Evolutionary conservation across 1,284 basidiomycete species (phyloP).

Genomic region (Leccinum griseonigrum): DNA sequence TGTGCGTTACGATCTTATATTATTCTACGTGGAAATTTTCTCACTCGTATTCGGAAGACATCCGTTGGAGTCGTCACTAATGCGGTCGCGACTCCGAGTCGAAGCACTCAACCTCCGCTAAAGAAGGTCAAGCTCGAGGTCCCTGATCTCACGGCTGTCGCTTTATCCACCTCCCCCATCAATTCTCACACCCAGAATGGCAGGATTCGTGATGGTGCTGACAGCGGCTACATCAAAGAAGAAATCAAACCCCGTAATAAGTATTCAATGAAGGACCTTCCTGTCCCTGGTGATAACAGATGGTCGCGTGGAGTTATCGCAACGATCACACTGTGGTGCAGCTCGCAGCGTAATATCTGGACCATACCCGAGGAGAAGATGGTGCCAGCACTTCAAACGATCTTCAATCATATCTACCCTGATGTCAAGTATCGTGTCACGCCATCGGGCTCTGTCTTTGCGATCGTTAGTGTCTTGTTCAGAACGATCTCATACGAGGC

Average conservation of each 20-base stretch:
- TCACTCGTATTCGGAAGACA: not conserved
- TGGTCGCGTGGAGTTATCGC: not conserved
- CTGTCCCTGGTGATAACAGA: not conserved
- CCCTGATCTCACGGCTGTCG: not conserved
- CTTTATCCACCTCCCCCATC: not conserved
- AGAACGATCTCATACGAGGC: not conserved
- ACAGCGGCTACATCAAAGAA: not conserved
- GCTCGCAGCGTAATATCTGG: not conserved
- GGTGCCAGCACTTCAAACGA: not conserved
- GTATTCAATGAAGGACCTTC: slow-evolving; percentile 2
- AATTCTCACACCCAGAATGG: not conserved
- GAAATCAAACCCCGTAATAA: not conserved
- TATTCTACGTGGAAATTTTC: not conserved
- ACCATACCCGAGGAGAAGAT: not conserved
- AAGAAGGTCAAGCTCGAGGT: not conserved
- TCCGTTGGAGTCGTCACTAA: not conserved
- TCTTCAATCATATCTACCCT: slow-evolving; percentile 2
- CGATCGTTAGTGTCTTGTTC: not conserved
- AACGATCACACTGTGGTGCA: not conserved
- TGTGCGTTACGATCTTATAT: not conserved
- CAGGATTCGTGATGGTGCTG: not conserved
- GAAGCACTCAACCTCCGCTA: not conserved
- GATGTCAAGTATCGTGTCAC: slow-evolving; percentile 4
- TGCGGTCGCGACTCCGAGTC: not conserved
- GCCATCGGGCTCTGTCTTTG: not conserved